These are phyloP conservation scores for Halenospora varia DNA, from an alignment of 495 filamentous ascomycete species.

Conservation along the genomic window DNA sequence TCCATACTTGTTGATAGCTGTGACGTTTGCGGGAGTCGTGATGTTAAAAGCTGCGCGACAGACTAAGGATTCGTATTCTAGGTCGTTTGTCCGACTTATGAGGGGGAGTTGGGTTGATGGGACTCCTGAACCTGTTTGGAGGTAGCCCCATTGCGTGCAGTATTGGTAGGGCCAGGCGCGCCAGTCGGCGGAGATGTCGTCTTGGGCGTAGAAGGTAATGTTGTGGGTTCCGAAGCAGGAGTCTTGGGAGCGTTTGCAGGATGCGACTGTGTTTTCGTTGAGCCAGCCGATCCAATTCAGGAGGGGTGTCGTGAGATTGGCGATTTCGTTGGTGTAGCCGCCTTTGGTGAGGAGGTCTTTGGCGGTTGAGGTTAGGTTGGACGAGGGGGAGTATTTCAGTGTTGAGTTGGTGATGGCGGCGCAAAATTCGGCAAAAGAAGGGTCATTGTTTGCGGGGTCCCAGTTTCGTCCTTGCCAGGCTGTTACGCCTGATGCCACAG, in stretches of 20 bases:
- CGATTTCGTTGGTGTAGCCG: constrained; percentile 49
- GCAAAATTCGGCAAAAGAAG: constrained; percentile 56
- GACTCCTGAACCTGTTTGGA: constrained; percentile 60
- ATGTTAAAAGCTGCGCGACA: constrained; percentile 64
- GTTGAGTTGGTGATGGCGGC: constrained; percentile 45
- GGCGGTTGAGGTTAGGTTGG: constrained; percentile 35
- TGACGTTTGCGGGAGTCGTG: constrained; percentile 46
- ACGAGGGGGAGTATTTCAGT: constrained; percentile 43
- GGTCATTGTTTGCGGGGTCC: constrained; percentile 57
- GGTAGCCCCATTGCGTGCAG: constrained; percentile 62
- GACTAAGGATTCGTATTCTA: constrained; percentile 47
- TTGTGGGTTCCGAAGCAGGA: constrained; percentile 52
- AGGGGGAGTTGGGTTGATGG: constrained; percentile 55
- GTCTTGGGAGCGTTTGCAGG: constrained; percentile 43
- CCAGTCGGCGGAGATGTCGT: constrained; percentile 45
- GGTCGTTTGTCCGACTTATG: constrained; percentile 57
- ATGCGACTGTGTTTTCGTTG: constrained; percentile 36
- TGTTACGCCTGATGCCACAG: constrained; percentile 45
- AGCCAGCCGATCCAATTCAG: constrained; percentile 66
- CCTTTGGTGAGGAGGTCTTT: constrained; percentile 45
- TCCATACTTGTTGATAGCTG: constrained; percentile 63
- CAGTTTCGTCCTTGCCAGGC: constrained; percentile 63
- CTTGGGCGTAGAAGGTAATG: constrained; percentile 42
- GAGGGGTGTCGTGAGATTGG: constrained; percentile 46
- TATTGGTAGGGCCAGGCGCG: constrained; percentile 57